Evolutionary conservation across 495 filamentous ascomycete species (phyloP).

Genomic region (Penicillium parvum): DNA sequence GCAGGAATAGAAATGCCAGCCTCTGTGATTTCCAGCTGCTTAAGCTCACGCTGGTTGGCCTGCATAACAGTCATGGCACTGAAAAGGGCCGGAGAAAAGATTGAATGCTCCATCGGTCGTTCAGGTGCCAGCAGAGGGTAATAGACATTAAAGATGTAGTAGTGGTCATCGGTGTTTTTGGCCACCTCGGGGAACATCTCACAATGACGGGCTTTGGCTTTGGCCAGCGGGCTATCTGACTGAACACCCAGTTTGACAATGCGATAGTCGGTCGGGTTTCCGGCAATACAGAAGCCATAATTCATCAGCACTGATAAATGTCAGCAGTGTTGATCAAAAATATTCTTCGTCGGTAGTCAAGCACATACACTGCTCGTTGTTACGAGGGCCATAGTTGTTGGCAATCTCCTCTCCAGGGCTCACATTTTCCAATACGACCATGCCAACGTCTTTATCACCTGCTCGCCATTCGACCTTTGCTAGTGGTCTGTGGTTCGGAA

Average conservation of each 20-base stretch:
- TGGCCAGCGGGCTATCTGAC: constrained; percentile 36
- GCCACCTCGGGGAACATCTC: constrained; percentile 32
- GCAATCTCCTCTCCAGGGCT: constrained; percentile 50
- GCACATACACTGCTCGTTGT: constrained; percentile 60
- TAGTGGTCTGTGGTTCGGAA: constrained; percentile 54
- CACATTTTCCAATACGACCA: constrained; percentile 46
- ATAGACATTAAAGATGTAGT: constrained; percentile 45
- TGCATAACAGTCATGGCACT: constrained; percentile 39
- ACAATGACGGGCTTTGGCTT: constrained; percentile 31
- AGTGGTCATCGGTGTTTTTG: constrained; percentile 35
- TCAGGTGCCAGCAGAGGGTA: constrained; percentile 37
- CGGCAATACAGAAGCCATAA: constrained; percentile 59
- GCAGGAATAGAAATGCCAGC: constrained; percentile 27
- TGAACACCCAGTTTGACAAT: constrained; percentile 42
- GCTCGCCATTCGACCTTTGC: constrained; percentile 61
- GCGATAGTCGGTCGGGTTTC: constrained; percentile 55
- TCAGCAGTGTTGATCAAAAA: neutral
- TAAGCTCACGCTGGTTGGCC: constrained; percentile 39
- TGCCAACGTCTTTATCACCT: constrained; percentile 39
- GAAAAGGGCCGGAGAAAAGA: constrained; percentile 45
- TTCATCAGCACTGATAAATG: constrained; percentile 53
- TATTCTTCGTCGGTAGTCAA: neutral
- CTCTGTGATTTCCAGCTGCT: constrained; percentile 33
- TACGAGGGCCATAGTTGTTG: constrained; percentile 67
- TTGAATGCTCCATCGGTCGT: constrained; percentile 37